A percentile compares a stretch with the other conserved stretches of the same genome.
These are phyloP conservation scores for Aciculosporium take DNA, from an alignment of 2,329 filamentous ascomycete species.

Conservation along the genomic window DNA sequence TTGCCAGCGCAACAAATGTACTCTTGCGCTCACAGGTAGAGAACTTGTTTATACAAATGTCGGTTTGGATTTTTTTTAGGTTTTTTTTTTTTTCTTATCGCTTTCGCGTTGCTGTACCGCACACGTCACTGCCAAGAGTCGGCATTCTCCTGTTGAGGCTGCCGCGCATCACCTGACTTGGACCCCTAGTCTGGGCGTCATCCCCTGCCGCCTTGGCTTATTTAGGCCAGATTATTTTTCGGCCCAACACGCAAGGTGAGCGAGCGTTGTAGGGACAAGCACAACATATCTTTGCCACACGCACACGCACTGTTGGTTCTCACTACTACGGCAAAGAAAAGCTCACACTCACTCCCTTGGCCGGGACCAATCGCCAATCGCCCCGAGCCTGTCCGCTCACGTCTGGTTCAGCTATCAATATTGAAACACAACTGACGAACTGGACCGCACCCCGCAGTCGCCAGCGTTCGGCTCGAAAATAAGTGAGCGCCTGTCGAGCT, in stretches of 20 bases:
- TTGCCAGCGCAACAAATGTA: too few species aligned
- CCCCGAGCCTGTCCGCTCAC: neutral
- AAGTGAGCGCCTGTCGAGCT: neutral
- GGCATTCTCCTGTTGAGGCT: too few species aligned
- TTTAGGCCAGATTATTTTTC: neutral
- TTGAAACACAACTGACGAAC: neutral
- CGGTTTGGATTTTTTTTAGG: too few species aligned
- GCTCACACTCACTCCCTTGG: neutral
- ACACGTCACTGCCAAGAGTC: too few species aligned
- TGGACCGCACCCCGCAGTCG: neutral
- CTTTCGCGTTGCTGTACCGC: too few species aligned
- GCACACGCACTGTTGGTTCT: neutral
- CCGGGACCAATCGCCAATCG: too few species aligned
- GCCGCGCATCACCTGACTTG: constrained; percentile 8
- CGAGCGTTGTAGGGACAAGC: neutral
- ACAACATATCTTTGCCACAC: neutral
- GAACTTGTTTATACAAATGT: too few species aligned
- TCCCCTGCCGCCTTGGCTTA: neutral
- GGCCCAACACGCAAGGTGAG: neutral
- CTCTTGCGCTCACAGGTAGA: too few species aligned
- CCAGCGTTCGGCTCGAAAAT: neutral
- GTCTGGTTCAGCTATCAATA: neutral
- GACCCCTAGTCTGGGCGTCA: constrained; percentile 1
- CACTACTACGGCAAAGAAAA: neutral
- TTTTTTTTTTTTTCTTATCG: too few species aligned